phyloP scores from a whole-genome alignment of 139 green algal species.

The Limnomonas spitsbergensis region DNA sequence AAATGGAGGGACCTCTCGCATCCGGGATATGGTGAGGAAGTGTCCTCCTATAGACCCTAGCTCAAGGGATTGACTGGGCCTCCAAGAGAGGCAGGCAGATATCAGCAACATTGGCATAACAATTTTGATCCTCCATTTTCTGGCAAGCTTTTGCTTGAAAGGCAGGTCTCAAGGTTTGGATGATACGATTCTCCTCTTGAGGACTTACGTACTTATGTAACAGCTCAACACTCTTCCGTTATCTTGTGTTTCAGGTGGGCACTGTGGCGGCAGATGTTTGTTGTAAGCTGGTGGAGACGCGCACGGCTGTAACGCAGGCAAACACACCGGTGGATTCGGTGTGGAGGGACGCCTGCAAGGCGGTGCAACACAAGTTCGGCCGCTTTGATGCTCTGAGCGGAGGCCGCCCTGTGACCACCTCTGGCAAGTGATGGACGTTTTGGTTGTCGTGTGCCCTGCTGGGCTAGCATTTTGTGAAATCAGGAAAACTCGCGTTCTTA shows the following conservation, averaged over 20 bases:
- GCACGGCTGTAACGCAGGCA: conserved; percentile 18
- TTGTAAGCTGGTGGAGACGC: conserved; percentile 39
- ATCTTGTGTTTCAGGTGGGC: not conserved
- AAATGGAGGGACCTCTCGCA: conserved; percentile 16
- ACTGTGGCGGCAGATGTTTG: conserved; percentile 35
- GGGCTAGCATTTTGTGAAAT: not conserved
- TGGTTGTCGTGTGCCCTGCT: not conserved
- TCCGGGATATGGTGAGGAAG: conserved; percentile 36
- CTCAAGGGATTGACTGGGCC: not conserved
- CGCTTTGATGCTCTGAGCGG: conserved; percentile 15
- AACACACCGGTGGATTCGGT: not conserved
- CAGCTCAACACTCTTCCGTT: no score
- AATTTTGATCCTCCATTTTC: no score
- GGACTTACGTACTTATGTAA: no score
- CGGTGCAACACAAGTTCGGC: not conserved
- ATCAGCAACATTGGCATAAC: no score
- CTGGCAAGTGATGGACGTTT: conserved; percentile 7
- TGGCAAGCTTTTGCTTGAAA: no score
- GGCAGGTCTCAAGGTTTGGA: no score
- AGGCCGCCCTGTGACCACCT: not conserved
- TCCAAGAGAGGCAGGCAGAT: no score
- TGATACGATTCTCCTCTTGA: no score
- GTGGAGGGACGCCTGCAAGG: conserved; percentile 18
- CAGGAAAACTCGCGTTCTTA: no score
- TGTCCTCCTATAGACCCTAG: not conserved